These are phyloP conservation scores for Trypanosoma platydactyli DNA, from an alignment of 208 protist genomes.

Conservation along the genomic window DNA sequence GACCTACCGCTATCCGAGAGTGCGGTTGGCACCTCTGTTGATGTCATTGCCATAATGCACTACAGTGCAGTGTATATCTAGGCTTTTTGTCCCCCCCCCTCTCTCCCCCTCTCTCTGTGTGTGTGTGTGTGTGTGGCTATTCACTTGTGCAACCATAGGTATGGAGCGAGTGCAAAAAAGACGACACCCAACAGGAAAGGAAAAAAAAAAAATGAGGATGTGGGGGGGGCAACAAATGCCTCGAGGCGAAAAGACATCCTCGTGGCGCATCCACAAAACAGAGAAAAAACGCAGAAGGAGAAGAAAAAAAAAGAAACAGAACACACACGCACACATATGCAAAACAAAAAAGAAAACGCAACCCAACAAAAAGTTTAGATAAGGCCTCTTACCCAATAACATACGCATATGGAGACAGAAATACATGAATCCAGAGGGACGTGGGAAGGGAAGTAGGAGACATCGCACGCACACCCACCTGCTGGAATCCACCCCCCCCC, in stretches of 20 bases:
- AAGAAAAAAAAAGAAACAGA: slow-evolving; percentile 14
- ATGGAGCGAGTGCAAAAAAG: slow-evolving; percentile 2
- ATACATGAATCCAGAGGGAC: not conserved
- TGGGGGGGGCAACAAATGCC: too few relatives aligned
- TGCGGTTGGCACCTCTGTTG: slow-evolving; percentile 15
- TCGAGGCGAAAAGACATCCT: too few relatives aligned
- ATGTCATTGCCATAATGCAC: not conserved
- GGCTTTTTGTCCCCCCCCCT: too few relatives aligned
- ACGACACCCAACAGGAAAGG: slow-evolving; percentile 1
- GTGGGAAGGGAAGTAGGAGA: too few relatives aligned
- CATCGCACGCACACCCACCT: too few relatives aligned
- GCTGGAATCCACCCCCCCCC: too few relatives aligned
- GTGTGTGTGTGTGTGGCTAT: too few relatives aligned
- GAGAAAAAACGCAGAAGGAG: slow-evolving; percentile 1
- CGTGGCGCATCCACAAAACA: too few relatives aligned
- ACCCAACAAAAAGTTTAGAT: not conserved
- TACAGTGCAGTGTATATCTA: not conserved
- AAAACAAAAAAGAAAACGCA: slow-evolving; percentile 4
- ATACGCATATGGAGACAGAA: not conserved
- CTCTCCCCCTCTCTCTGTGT: too few relatives aligned
- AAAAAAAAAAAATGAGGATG: slow-evolving; percentile 15
- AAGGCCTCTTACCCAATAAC: not conserved
- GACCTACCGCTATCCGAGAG: too few relatives aligned
- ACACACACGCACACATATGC: not conserved
- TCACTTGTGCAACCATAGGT: slow-evolving; percentile 4